Base-by-base conservation (phyloP, 1,284 basidiomycete genomes). In the Ustilago vetiveriae region DNA sequence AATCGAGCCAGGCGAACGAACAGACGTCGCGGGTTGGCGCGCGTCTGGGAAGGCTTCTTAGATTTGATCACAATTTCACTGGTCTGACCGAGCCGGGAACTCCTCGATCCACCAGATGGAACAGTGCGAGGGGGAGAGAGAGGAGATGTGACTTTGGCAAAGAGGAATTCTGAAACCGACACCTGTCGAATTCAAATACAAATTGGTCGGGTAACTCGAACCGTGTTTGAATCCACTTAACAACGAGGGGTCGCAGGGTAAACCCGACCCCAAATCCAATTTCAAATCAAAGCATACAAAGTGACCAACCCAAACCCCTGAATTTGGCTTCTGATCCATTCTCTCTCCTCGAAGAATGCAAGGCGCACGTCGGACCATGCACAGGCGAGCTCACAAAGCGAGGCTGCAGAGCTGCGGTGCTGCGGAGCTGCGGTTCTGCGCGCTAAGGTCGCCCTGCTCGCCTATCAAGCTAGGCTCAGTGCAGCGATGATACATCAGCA, bases 131-230 rank as follows among this genome's bases (percentile, higher is more conserved):
- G n/a, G n/a, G n/a, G n/a, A n/a, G n/a, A n/a, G n/a, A n/a, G n/a
- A n/a, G n/a, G n/a, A n/a, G n/a, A n/a, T n/a, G n/a, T n/a, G n/a
- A n/a, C n/a, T n/a, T n/a, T n/a, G n/a, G n/a, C n/a, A n/a, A n/a
- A n/a, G n/a, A n/a, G n/a, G n/a, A n/a, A n/a, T n/a, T n/a, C 10
- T 48, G 46, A 48, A 27, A 32, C 36, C 27, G 46, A 48, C 46
- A 48, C 36, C 19, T 11, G 27, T 6, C 19, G 19, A 21, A 37
- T 21, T 16, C 9, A 35, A 35, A 11, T 35, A 35, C 32, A 35
- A 16, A 35, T 8, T 29, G 27, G 13, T 14, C 9, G n/a, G n/a
- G n/a, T n/a, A n/a, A n/a, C n/a, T n/a, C n/a, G n/a, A n/a, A n/a
- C n/a, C n/a, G n/a, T n/a, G n/a, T n/a, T n/a, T n/a, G n/a, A n/a